These are phyloP conservation scores for Rhizopus delemar DNA, from an alignment of 371 early-diverging fungal genomes.

Conservation along the genomic window DNA sequence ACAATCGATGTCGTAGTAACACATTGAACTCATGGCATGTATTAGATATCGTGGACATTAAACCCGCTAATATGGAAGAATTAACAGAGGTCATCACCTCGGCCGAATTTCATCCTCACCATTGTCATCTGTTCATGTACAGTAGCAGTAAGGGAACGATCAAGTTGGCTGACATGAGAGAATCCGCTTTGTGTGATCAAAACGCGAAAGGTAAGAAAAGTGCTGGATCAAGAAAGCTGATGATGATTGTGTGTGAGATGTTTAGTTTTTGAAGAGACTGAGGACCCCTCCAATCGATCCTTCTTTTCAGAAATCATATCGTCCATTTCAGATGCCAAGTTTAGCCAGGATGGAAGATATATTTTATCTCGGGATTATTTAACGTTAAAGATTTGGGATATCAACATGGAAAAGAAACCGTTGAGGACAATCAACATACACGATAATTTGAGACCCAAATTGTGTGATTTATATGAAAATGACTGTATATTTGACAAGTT, in stretches of 20 bases:
- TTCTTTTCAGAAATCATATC: slow-evolving; percentile 99
- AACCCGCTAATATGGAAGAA: slow-evolving; percentile 94
- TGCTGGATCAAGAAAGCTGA: not conserved
- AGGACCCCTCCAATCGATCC: slow-evolving; percentile 90
- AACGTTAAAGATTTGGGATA: slow-evolving; percentile 96
- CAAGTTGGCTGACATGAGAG: slow-evolving; percentile 88
- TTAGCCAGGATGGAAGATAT: slow-evolving; percentile 94
- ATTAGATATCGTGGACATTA: slow-evolving; percentile 90
- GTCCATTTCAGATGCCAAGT: slow-evolving; percentile 95
- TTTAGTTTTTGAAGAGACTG: slow-evolving; percentile 90
- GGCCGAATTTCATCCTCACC: slow-evolving; percentile 87
- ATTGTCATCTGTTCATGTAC: slow-evolving; percentile 91
- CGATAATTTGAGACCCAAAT: slow-evolving; percentile 89
- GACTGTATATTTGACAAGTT: slow-evolving; percentile 99
- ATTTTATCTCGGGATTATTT: slow-evolving; percentile 96
- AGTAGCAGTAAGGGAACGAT: slow-evolving; percentile 91
- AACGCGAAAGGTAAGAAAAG: slow-evolving; percentile 64
- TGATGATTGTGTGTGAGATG: not conserved
- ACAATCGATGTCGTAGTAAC: not conserved
- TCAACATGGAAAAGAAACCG: slow-evolving; percentile 94
- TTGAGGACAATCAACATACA: slow-evolving; percentile 94
- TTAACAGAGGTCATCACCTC: slow-evolving; percentile 94
- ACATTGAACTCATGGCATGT: not conserved
- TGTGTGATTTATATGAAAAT: slow-evolving; percentile 98
- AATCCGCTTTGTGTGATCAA: slow-evolving; percentile 82